Conservation (phyloP, 306 rosid species). For the Rosa persica region DNA sequence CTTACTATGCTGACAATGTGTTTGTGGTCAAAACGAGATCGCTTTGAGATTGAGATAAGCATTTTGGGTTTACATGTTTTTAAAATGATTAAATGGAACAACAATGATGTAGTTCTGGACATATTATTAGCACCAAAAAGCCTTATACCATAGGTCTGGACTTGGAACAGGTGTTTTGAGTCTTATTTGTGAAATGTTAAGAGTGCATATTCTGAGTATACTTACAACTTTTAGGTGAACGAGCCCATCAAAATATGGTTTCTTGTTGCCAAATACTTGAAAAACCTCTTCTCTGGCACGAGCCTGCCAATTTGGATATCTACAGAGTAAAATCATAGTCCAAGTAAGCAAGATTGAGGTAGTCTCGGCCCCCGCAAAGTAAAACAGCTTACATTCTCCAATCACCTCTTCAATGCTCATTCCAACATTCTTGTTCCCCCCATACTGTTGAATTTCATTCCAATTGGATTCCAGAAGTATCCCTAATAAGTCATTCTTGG, state of each 20-base stretch:
- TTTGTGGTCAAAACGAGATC: no score
- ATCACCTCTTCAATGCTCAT: conserved; percentile 30
- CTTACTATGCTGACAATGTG: no score
- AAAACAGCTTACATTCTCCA: conserved; percentile 47
- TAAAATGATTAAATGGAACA: no score
- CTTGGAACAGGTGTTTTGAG: background rate
- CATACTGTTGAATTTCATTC: conserved; percentile 23
- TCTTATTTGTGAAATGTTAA: background rate
- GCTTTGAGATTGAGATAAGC: no score
- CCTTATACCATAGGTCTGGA: no score
- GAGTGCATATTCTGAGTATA: background rate
- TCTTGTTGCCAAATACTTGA: conserved; percentile 34
- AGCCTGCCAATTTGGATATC: conserved; percentile 44
- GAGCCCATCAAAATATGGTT: conserved; percentile 35
- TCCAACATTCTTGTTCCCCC: conserved; percentile 7
- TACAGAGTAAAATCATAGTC: conserved; percentile 37
- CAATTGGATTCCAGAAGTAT: conserved; percentile 37
- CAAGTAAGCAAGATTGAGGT: conserved; percentile 39
- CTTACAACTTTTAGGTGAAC: conserved; percentile 37
- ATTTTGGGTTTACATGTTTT: no score
- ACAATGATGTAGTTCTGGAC: no score
- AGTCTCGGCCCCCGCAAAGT: conserved; percentile 51
- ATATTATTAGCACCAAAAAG: no score
- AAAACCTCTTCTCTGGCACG: conserved; percentile 47
- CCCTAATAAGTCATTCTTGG: background rate